Evolutionary conservation across 768 basidiomycete genomes (phyloP).

Genomic region (Lepiota brunneoincarnata): DNA sequence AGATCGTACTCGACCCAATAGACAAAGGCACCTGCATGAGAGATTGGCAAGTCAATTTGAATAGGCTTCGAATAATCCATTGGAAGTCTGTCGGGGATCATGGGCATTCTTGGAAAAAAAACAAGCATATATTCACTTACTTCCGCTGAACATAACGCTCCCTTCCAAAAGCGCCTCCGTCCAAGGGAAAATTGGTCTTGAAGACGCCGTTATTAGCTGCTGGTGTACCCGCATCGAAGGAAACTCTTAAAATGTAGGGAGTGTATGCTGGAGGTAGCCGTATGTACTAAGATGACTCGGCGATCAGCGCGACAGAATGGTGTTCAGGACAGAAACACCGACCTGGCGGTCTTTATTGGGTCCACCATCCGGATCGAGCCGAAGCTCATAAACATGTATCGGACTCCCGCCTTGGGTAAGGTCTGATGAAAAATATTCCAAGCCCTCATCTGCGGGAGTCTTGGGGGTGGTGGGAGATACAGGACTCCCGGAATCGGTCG

Average conservation of each 20-base stretch:
- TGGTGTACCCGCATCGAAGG: constrained; percentile 88
- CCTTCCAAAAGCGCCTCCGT: constrained; percentile 83
- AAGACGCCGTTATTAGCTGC: constrained; percentile 89
- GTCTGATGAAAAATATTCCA: constrained; percentile 78
- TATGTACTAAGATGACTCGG: constrained; percentile 66
- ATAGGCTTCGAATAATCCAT: constrained; percentile 88
- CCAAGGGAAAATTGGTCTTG: constrained; percentile 95
- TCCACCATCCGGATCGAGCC: constrained; percentile 86
- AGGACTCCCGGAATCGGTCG: constrained; percentile 12
- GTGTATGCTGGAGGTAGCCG: constrained; percentile 88
- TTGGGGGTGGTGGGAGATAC: constrained; percentile 56
- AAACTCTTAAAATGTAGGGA: constrained; percentile 90
- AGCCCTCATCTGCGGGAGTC: constrained; percentile 91
- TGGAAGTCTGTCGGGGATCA: constrained; percentile 57
- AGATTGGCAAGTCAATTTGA: constrained; percentile 92
- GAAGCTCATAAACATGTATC: constrained; percentile 83
- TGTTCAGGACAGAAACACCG: constrained; percentile 25
- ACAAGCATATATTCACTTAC: constrained; percentile 42
- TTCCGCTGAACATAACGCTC: constrained; percentile 70
- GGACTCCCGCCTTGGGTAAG: constrained; percentile 52
- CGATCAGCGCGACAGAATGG: constrained; percentile 11
- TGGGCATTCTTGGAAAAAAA: constrained; percentile 17
- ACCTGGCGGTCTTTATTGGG: constrained; percentile 85
- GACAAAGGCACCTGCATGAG: constrained; percentile 92
- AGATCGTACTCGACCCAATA: constrained; percentile 94